Base-by-base conservation (phyloP, 768 basidiomycete genomes). In the Boletus vermiculosoides region DNA sequence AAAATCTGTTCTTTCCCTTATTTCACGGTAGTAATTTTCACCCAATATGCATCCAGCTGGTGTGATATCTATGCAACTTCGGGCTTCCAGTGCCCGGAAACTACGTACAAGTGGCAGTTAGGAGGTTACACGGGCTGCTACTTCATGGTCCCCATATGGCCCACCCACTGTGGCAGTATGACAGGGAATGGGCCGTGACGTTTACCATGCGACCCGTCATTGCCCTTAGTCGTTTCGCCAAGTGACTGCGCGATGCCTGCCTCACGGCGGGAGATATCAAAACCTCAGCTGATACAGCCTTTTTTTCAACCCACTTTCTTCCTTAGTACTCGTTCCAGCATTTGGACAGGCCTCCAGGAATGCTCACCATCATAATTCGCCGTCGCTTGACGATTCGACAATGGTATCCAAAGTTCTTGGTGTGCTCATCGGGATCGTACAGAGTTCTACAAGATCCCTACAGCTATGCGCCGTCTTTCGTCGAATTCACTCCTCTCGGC, bases 391-490 rank as follows among this genome's bases (percentile, higher is more conserved):
- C 65, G 49, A 70, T 47, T 46, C 54, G 16, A 60, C 36, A 42
- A 68, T 59, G 61, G 59, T 57, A 44, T 53, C 68, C 39, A 59
- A 22, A 55, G 84, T 91, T 60, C 85, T 87, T 63, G 89, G 89
- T 71, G 87, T 87, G 61, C 81, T 92, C 63, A 78, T 90, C 71
- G 88, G 55, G 89, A 89, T 73, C 84, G 88, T 60, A 75, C 75
- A 62, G 82, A 79, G 69, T 86, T 80, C 67, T 79, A 28, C 28
- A 28, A 28, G 28, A 28, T 3, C 28, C 28, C 28, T 28, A 28
- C 28, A 6, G 28, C 28, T 7, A 28, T 28, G 28, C 28, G 28
- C 28, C 28, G 4, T 28, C 28, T 5, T 28, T 28, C 28, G 6
- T 5, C 28, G 6, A 25, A 25, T 25, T 4, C 28, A 7, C 28